These are phyloP conservation scores for Auricularia cornea DNA, from an alignment of 768 basidiomycete species.

Conservation along the genomic window DNA sequence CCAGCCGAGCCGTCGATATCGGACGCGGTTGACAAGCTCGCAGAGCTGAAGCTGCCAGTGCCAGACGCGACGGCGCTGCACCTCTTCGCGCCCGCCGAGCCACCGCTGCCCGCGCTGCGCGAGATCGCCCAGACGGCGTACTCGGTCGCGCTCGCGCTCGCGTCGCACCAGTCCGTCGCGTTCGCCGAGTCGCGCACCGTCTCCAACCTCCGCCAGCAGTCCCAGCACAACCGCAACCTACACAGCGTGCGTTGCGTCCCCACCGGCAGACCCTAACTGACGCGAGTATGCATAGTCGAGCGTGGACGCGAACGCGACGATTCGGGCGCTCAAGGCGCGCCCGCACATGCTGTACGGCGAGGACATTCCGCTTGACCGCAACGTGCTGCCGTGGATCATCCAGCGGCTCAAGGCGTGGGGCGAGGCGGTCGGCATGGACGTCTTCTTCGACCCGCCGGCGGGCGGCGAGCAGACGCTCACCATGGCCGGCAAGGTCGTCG, in stretches of 20 bases:
- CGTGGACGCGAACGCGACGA: slow-evolving; percentile 37
- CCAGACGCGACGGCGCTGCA: not conserved
- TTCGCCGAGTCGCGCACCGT: not conserved
- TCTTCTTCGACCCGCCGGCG: slow-evolving; percentile 45
- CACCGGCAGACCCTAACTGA: not conserved
- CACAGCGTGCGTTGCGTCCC: not conserved
- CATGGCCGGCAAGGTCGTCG: slow-evolving; percentile 72
- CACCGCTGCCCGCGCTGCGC: not conserved
- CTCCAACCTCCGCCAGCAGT: not conserved
- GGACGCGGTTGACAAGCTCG: not conserved
- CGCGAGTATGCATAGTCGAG: slow-evolving; percentile 33
- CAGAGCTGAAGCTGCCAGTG: not conserved
- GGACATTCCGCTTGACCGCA: slow-evolving; percentile 47
- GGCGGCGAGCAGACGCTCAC: slow-evolving; percentile 47
- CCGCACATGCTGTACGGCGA: slow-evolving; percentile 48
- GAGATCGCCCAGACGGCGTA: not conserved
- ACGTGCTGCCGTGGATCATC: slow-evolving; percentile 49
- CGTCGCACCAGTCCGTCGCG: not conserved
- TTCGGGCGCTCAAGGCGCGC: slow-evolving; percentile 39
- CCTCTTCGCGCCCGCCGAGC: not conserved
- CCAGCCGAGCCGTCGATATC: not conserved
- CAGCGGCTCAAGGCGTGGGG: slow-evolving; percentile 55
- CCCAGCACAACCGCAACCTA: not conserved
- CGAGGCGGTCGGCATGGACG: slow-evolving; percentile 59
- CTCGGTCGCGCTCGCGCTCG: not conserved